These are phyloP conservation scores for Oryza longistaminata DNA, from an alignment of 176 grass and related monocot species.

Conservation along the genomic window DNA sequence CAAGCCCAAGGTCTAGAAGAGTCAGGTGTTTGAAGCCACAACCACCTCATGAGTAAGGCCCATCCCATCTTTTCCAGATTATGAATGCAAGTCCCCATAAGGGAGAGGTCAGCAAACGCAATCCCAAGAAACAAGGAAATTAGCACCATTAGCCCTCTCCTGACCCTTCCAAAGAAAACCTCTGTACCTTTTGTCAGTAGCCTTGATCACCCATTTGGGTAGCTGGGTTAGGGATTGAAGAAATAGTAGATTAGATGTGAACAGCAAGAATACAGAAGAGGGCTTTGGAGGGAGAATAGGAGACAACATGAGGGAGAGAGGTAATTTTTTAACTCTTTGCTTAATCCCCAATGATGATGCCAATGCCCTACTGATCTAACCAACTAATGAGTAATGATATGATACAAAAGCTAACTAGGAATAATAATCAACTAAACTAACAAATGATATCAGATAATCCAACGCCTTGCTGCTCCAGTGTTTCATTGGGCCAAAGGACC, in stretches of 20 bases:
- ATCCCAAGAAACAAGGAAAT: too few relatives aligned
- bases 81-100: too few relatives aligned
- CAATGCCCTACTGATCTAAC: background rate
- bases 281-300: background rate
- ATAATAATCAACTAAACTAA: background rate
- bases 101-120: too few relatives aligned
- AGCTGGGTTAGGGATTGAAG: background rate
- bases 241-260: background rate
- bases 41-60: too few relatives aligned
- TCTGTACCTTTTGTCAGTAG: too few relatives aligned
- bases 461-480: background rate
- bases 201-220: too few relatives aligned
- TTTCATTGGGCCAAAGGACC: background rate
- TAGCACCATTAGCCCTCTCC: too few relatives aligned
- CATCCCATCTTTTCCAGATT: too few relatives aligned
- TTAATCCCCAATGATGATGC: background rate
- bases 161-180: too few relatives aligned
- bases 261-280: background rate
- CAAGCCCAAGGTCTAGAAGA: too few relatives aligned
- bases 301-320: background rate
- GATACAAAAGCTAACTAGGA: background rate
- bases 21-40: too few relatives aligned
- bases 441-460: background rate
- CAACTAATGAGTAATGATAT: background rate
- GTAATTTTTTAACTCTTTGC: background rate